These are phyloP conservation scores for Cymbopogon flexuosus DNA, from an alignment of 202 grass and related monocot species.

Conservation along the genomic window DNA sequence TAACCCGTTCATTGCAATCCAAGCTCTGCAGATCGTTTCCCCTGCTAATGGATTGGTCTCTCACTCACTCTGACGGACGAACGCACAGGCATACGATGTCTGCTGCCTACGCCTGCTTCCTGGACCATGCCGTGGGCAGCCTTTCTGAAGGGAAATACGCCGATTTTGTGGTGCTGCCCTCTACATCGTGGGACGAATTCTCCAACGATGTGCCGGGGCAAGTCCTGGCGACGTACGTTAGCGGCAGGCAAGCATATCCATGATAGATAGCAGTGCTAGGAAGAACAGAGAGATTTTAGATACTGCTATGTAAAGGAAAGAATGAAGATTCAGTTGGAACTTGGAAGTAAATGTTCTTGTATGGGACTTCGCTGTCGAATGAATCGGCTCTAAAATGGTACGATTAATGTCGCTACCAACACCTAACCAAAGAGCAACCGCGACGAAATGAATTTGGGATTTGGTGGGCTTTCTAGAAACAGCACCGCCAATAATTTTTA, in stretches of 20 bases:
- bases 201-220: conserved; percentile 26
- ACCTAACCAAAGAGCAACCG: too few species aligned
- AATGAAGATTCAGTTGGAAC: too few species aligned
- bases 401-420: too few species aligned
- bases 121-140: conserved; percentile 67
- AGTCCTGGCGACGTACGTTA: conserved; percentile 67
- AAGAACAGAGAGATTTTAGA: too few species aligned
- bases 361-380: too few species aligned
- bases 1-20: not conserved
- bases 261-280: conserved; percentile 3
- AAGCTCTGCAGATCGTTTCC: not conserved
- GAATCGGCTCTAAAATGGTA: too few species aligned
- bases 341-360: too few species aligned
- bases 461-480: too few species aligned
- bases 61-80: not conserved
- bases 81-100: conserved; percentile 63
- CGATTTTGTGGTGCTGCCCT: conserved; percentile 78
- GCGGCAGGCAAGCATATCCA: conserved; percentile 66
- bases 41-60: not conserved
- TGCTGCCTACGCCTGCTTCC: conserved; percentile 73
- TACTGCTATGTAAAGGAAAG: too few species aligned
- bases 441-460: too few species aligned
- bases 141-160: conserved; percentile 67
- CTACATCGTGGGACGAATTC: conserved; percentile 63
- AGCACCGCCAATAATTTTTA: too few species aligned